Evolutionary conservation across 2,329 filamentous ascomycete species (phyloP), one percentile per base, ranked within the genome.

Genomic region (Cladorrhinum sp.): DNA sequence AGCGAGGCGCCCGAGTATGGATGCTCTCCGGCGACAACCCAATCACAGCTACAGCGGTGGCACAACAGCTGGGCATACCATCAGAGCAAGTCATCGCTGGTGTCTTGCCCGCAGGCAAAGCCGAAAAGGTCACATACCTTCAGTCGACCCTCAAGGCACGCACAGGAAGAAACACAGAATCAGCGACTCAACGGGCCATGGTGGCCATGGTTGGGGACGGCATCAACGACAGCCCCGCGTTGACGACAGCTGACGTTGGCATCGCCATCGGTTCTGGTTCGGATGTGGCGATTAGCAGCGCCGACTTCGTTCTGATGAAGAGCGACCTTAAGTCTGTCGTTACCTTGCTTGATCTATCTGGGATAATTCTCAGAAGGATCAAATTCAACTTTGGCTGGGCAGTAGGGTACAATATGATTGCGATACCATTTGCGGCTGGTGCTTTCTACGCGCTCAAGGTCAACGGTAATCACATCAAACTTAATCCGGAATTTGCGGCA

Each of bases 11-110:
- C 51, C 84, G 87, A 29, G 89, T 96, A 3, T 96, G 89, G 86
- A 96, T 97, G 91, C 86, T 96, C 38, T 96, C 92, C 0, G 93
- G 93, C 27, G 93, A 97, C 77, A 96, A 96, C 70, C 77, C 80
- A n/a, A 86, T 79, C n/a, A 97, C 93, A 0, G 93, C 93, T 1
- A 79, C 82, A 20, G 91, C 92, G 0, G 91, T 97, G 2, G 93
- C 90, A 1, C 76, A 80, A 1, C 85, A 85, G 68, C 80, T 96
- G 18, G 91, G 91, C 22, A 96, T 97, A 65, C 82, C 85, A 0
- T 69, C 79, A 0, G 76, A 79, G 58, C 90, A 96, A 71, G 88
- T 97, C 65, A 90, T 96, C 64, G 92, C 93, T 10, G 91, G 91
- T 65, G 92, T 96, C 3, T 84, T 96, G 10, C 93, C 93, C 0